phyloP scores from a whole-genome alignment of 129 eudicot genomes.

The Flaveria sonorensis region DNA sequence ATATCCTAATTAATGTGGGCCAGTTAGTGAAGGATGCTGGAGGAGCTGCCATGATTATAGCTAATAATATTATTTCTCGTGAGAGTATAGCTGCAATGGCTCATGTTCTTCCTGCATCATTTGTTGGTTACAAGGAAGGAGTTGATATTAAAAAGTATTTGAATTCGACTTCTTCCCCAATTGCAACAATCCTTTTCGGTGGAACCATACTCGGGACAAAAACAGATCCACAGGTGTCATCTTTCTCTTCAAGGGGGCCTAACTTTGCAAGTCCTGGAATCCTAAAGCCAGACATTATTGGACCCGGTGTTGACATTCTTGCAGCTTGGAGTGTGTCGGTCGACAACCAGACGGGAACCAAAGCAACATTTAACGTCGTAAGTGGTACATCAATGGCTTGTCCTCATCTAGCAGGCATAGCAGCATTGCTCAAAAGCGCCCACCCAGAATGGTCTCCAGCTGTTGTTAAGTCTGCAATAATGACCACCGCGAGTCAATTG shows the following conservation, averaged over 20 bases:
- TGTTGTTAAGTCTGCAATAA: slow-evolving; percentile 63
- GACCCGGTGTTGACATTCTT: slow-evolving; percentile 60
- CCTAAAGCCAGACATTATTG: slow-evolving; percentile 58
- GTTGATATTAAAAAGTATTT: slow-evolving; percentile 33
- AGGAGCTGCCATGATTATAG: slow-evolving; percentile 61
- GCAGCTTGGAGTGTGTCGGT: slow-evolving; percentile 57
- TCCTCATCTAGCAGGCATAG: slow-evolving; percentile 65
- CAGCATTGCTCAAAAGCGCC: slow-evolving; percentile 57
- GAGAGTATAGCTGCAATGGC: slow-evolving; percentile 34
- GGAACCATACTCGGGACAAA: slow-evolving; percentile 41
- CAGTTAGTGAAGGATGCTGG: slow-evolving; percentile 49
- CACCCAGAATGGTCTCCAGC: slow-evolving; percentile 77
- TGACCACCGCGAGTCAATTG: slow-evolving; percentile 52
- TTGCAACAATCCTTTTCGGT: slow-evolving; percentile 44
- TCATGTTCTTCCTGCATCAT: slow-evolving; percentile 56
- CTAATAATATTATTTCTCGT: slow-evolving; percentile 26
- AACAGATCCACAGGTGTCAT: slow-evolving; percentile 52
- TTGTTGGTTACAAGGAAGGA: slow-evolving; percentile 44
- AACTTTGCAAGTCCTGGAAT: slow-evolving; percentile 50
- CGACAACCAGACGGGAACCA: slow-evolving; percentile 33
- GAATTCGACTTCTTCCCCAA: slow-evolving; percentile 46
- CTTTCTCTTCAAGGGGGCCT: slow-evolving; percentile 60
- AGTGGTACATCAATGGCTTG: slow-evolving; percentile 66
- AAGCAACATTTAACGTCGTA: slow-evolving; percentile 36
- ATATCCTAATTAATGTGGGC: slow-evolving; percentile 10